Evolutionary conservation across 352 stramenopile species (phyloP).

Genomic region (Detonula confervacea): DNA sequence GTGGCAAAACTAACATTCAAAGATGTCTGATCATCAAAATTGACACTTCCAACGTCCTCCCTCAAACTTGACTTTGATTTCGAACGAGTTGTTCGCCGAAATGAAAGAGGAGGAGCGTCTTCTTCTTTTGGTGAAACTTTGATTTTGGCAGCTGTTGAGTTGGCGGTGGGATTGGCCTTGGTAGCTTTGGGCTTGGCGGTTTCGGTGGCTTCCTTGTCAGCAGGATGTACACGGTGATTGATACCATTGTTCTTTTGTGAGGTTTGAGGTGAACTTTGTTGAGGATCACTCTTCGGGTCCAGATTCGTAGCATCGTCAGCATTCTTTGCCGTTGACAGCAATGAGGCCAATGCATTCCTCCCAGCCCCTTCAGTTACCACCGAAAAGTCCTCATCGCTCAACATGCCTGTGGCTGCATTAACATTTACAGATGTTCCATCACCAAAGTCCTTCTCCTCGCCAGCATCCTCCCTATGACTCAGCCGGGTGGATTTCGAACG

Average conservation of each 20-base stretch:
- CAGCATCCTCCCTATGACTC: not conserved
- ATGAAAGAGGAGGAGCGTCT: not conserved
- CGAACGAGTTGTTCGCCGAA: not conserved
- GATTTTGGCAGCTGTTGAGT: not conserved
- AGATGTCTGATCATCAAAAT: constrained; percentile 5
- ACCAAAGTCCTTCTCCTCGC: not conserved
- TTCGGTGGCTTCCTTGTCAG: too few species aligned
- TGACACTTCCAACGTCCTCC: not conserved
- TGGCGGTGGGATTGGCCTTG: too few species aligned
- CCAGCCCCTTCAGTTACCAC: constrained; percentile 17
- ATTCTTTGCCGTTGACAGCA: constrained; percentile 25
- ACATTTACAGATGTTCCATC: constrained; percentile 3
- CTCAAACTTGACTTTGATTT: not conserved
- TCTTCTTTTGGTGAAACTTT: not conserved
- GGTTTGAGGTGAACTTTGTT: not conserved
- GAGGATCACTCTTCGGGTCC: not conserved
- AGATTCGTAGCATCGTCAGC: too few species aligned
- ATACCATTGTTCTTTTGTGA: too few species aligned
- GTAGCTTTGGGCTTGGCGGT: too few species aligned
- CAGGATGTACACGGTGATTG: too few species aligned
- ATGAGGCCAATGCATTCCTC: constrained; percentile 32
- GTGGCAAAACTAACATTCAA: not conserved
- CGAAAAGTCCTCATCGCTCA: constrained; percentile 26
- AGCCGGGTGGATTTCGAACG: not conserved
- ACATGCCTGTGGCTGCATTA: not conserved